Evolutionary conservation across 352 stramenopile species (phyloP), one percentile per base, ranked within the genome.

Genomic region (Phytophthora capsici): DNA sequence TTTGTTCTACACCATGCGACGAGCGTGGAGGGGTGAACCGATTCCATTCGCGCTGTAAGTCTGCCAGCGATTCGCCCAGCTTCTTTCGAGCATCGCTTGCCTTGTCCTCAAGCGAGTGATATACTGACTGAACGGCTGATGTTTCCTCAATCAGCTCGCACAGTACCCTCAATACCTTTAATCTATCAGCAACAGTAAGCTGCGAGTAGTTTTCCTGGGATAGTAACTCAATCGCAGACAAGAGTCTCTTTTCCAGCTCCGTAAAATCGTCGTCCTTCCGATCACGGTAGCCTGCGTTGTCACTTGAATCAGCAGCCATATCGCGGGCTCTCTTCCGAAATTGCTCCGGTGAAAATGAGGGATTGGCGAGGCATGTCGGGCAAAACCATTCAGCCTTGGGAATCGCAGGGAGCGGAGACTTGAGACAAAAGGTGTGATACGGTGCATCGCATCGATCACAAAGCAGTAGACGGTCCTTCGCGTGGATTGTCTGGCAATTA

Each of bases 401-500:
- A 34, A 94, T 74, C 4, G 70, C 71, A 22, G 73, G 25, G 5
- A 94, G 62, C 19, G 88, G 78, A n/a, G 71, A 71, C n/a, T 75
- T 38, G 7, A 94, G 66, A 41, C 88, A 95, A 54, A 94, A 93
- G 4, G 86, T 90, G 55, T 95, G 88, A 57, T 91, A 95, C 17
- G 88, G 77, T 13, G 86, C 86, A 74, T 95, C 88, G 38, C 88
- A 95, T 14, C 88, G 78, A 70, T 95, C 86, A 26, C 88, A 95
- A 16, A 94, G 40, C 25, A 95, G 60, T 26, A 95, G 51, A 0
- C 71, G 75, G 34, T 82, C 79, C 45, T 86, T 90, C 9, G 89
- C 79, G 23, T 90, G 71, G 43, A 92, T 85, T 2, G 80, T 90
- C 46, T 85, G 79, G 51, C 88, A 95, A 50, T 77, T 80, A 10